Base-by-base conservation (phyloP, 2,329 filamentous ascomycete genomes). In the Xylariaceae sp. region DNA sequence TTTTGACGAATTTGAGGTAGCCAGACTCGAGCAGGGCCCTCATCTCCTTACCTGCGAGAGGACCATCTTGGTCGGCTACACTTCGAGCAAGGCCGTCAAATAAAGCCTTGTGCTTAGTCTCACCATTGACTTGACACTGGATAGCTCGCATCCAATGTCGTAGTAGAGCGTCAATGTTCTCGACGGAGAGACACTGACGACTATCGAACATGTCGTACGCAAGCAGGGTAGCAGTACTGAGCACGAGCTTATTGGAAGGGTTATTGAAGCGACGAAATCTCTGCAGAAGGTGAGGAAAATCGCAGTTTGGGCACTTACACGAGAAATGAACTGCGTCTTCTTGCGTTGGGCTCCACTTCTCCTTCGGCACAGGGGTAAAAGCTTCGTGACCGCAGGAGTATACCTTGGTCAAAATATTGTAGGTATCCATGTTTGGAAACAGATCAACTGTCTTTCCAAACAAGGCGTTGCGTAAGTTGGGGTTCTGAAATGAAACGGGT, bases 31-130 rank as follows among this genome's bases (percentile, higher is more conserved):
- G 43, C 33, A 51, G n/a, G 9, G 48, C 42, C 16, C 19, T 41
- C 42, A 51, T 46, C 42, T 51, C 31, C 38, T 51, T 51, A 46
- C 42, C 48, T 18, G 48, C 48, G 17, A 51, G 42, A n/a, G 43
- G 19, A 6, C 48, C 42, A 28, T 46, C 48, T 34, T 33, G 6
- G 3, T 45, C 34, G 5, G 31, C 36, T n/a, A 51, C 48, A 28
- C 43, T 42, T 19, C 46, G 13, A 12, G 19, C 43, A 4, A 51
- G 31, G 19, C 33, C 31, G 16, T 46, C 43, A 34, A 41, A 46
- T 3, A 51, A 33, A 10, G 18, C 38, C 12, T 31, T 6, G 9
- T 46, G 38, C 18, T 39, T 44, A 3, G 9, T 3, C 38, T 51
- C 42, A 3, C 18, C 42, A n/a, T 2, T 41, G 2, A 45, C 17